These are phyloP conservation scores for Crithidia expoeki DNA, from an alignment of 208 protist species.

Conservation along the genomic window DNA sequence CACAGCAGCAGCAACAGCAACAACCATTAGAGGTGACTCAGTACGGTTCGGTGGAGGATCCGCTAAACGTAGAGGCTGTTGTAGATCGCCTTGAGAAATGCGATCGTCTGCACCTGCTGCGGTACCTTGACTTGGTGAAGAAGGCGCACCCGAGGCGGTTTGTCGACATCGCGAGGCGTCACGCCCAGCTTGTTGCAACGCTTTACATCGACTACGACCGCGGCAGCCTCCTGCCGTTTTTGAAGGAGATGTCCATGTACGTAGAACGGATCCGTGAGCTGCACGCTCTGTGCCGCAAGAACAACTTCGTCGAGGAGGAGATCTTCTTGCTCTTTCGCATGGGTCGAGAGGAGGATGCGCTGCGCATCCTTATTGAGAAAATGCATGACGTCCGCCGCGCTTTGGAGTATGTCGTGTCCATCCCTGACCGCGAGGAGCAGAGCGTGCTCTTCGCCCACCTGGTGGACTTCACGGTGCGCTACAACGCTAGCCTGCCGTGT, in stretches of 20 bases:
- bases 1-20: too few species aligned
- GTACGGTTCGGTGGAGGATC: constrained; percentile 29
- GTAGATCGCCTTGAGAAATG: constrained; percentile 50
- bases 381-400: constrained; percentile 36
- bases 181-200: constrained; percentile 70
- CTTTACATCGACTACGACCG: constrained; percentile 82
- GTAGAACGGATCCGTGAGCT: constrained; percentile 67
- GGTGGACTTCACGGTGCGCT: constrained; percentile 45
- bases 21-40: constrained; percentile 12
- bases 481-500: constrained; percentile 41
- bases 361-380: constrained; percentile 63
- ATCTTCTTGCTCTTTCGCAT: constrained; percentile 78
- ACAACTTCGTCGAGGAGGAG: constrained; percentile 65
- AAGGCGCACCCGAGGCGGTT: constrained; percentile 33
- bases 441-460: constrained; percentile 53
- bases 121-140: constrained; percentile 56
- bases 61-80: constrained; percentile 46
- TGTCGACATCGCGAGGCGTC: constrained; percentile 28
- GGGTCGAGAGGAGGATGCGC: constrained; percentile 79
- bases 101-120: constrained; percentile 57
- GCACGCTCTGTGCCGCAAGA: constrained; percentile 71
- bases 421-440: constrained; percentile 62
- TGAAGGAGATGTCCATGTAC: constrained; percentile 64
- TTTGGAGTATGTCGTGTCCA: constrained; percentile 32
- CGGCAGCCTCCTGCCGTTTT: constrained; percentile 53